Base-by-base conservation (phyloP, 1,284 basidiomycete genomes). In the Malassezia restricta region DNA sequence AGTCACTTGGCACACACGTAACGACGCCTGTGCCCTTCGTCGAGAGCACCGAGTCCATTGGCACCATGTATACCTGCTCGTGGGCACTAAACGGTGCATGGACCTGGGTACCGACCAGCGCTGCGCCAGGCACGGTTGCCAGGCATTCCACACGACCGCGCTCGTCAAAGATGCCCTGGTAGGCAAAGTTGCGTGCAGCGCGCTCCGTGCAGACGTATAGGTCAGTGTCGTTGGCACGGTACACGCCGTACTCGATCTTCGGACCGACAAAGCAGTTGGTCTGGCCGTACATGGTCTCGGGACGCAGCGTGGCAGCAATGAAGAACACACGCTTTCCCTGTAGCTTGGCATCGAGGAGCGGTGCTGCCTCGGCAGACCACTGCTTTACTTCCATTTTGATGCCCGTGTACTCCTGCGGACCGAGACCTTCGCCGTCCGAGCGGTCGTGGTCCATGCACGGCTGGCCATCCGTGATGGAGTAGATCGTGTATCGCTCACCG, bases 361-460 rank as follows among this genome's bases (percentile, higher is more conserved):
- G 82, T 54, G 91, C 77, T 3, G 65, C 64, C 37, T 57, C 55
- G 14, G 53, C 51, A 20, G 53, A 53, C 68, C 63, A 65, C 61
- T 87, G 79, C 12, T 84, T 76, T 3, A 96, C 87, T 75, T 87
- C 82, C 87, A 96, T 90, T 79, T 95, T 96, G 74, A 98, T 77
- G 15, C 80, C 86, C 12, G 92, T 90, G 77, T 98, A 98, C 74
- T 98, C 92, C 71, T 94, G 90, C 6, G 94, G 92, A 14, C 88
- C 88, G 52, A 94, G 78, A 48, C 86, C 91, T 76, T 99, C 94
- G 43, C 94, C 94, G 60, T 89, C 88, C 51, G 83, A 81, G 59
- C 94, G 86, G 75, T 99, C 94, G 77, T 99, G 94, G 76, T 99
- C 94, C 94, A 99, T 98, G 74, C 94, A 98, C 1, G 94, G 92